phyloP scores from a whole-genome alignment of 192 early-diverging fungal genomes.

The Pilaira anomala region DNA sequence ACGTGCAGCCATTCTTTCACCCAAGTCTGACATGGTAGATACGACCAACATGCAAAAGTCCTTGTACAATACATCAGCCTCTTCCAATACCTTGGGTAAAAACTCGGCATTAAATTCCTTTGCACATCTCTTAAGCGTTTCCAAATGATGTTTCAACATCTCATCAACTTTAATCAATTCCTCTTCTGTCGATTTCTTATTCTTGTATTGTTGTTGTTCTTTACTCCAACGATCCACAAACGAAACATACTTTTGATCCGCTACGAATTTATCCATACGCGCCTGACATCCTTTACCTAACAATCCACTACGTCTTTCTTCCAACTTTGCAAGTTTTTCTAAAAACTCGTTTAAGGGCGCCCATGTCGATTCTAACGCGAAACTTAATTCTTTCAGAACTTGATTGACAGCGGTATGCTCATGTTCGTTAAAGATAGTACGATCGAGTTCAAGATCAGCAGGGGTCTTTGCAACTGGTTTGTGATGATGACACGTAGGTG shows the following conservation, averaged over 20 bases:
- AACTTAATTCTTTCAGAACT: conserved; percentile 54
- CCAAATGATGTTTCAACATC: neutral
- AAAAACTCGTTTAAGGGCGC: conserved; percentile 44
- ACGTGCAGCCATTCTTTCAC: neutral
- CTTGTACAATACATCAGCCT: neutral
- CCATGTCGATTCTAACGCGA: conserved; percentile 66
- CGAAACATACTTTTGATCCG: conserved; percentile 24
- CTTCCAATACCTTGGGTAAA: neutral
- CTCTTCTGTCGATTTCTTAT: conserved; percentile 4
- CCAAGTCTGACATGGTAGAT: neutral
- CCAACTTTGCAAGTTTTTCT: conserved; percentile 14
- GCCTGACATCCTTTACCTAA: conserved; percentile 29
- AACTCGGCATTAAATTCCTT: neutral
- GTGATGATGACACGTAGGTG: conserved; percentile 69
- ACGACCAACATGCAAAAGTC: neutral
- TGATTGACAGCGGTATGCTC: conserved; percentile 50
- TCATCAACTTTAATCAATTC: neutral
- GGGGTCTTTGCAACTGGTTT: conserved; percentile 63
- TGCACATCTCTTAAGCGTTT: neutral
- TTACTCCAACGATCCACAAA: conserved; percentile 54
- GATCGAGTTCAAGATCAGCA: conserved; percentile 66
- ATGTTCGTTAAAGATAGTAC: conserved; percentile 66
- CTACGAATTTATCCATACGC: conserved; percentile 25
- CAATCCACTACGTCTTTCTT: conserved; percentile 10
- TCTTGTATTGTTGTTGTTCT: neutral